Evolutionary conservation across 495 filamentous ascomycete species (phyloP), one percentile per base, ranked within the genome.

Genomic region (Lineolata rhizophorae): DNA sequence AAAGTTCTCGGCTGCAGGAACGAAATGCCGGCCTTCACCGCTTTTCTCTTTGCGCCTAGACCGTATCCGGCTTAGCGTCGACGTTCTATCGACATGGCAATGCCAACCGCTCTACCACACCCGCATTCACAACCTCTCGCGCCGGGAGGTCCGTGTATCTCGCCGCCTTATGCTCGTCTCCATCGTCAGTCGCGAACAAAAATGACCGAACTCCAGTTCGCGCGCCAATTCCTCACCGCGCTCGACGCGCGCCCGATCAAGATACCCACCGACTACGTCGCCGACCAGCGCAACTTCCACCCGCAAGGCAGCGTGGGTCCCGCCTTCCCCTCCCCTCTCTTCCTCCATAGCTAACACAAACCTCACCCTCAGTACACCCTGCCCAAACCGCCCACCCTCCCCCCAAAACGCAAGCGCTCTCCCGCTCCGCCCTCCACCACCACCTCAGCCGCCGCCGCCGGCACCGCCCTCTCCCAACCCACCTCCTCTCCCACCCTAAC

Each of bases 141-240:
- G n/a, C n/a, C n/a, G n/a, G n/a, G n/a, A n/a, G n/a, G n/a, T n/a
- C n/a, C n/a, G n/a, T n/a, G n/a, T n/a, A n/a, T n/a, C n/a, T n/a
- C n/a, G n/a, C n/a, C n/a, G n/a, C n/a, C n/a, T n/a, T n/a, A n/a
- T n/a, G n/a, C n/a, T n/a, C n/a, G n/a, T n/a, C n/a, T 30, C 6
- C 16, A 6, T 30, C 28, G 18, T 21, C 30, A 21, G 10, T 15
- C 13, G 5, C 9, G 9, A 8, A 18, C 35, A 20, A 42, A 19
- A 11, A 90, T 90, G 80, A 65, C 79, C n/a, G 84, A 94, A 62
- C 44, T 84, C 29, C 50, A 65, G 31, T 97, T 91, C 51, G 67
- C 79, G 37, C 83, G 78, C 51, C 57, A 67, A 29, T 92, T 85
- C 56, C 72, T 97, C 41, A 58, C 74, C 13, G 60, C 65, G 13